Percentiles rank a stretch among this genome's conserved stretches.
These are phyloP conservation scores for Lipomyces spencermartinsiae DNA, from an alignment of 805 yeast species.

Conservation along the genomic window DNA sequence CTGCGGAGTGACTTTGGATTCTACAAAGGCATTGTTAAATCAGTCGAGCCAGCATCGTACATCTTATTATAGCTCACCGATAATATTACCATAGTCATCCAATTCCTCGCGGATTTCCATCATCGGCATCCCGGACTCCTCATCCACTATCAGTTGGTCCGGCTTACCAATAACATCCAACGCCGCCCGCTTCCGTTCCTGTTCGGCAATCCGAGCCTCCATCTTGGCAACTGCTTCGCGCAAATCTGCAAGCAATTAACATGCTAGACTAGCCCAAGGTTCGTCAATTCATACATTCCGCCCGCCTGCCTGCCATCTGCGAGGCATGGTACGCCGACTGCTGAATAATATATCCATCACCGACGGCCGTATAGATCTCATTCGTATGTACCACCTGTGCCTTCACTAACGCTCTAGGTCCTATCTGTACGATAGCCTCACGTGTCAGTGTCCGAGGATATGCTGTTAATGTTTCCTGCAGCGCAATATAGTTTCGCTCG, in stretches of 20 bases:
- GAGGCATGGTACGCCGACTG: slow-evolving; percentile 33
- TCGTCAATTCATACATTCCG: slow-evolving; percentile 19
- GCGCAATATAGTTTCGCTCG: slow-evolving; percentile 14
- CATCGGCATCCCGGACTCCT: slow-evolving; percentile 62
- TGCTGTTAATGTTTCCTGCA: slow-evolving; percentile 15
- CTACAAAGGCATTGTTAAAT: slow-evolving; percentile 9
- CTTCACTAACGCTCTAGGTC: slow-evolving; percentile 29
- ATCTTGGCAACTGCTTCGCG: slow-evolving; percentile 14
- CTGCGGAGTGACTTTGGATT: slow-evolving; percentile 23
- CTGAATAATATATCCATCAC: slow-evolving; percentile 31
- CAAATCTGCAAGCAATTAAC: slow-evolving; percentile 5
- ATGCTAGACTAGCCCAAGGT: not conserved
- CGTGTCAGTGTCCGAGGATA: slow-evolving; percentile 23
- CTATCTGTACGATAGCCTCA: slow-evolving; percentile 19
- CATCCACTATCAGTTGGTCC: slow-evolving; percentile 25
- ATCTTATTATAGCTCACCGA: slow-evolving; percentile 40
- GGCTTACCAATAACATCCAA: slow-evolving; percentile 20
- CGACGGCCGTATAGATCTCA: slow-evolving; percentile 26
- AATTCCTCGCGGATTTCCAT: slow-evolving; percentile 85
- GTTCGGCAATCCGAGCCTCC: slow-evolving; percentile 13
- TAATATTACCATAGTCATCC: slow-evolving; percentile 81
- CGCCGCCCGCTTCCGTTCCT: slow-evolving; percentile 24
- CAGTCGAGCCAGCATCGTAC: not conserved
- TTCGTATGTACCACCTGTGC: slow-evolving; percentile 33
- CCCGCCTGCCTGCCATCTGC: slow-evolving; percentile 27